Evolutionary conservation across 1,139 yeast genomes (phyloP).

Genomic region (Taphrina communis): DNA sequence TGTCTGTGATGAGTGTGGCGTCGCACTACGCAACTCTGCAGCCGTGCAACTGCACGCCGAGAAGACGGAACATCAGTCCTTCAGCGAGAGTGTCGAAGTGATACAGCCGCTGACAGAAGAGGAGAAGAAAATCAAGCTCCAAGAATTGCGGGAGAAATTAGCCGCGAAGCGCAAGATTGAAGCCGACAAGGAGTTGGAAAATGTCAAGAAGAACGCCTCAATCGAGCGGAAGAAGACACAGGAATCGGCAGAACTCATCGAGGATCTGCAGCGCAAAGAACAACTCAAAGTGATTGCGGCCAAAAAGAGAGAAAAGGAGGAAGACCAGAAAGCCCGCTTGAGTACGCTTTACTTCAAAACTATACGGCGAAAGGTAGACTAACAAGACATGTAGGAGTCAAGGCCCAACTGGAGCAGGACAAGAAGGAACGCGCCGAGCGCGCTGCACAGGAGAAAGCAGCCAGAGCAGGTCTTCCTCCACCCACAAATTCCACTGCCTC

Average conservation of each 20-base stretch:
- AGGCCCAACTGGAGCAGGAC: slow-evolving; percentile 53
- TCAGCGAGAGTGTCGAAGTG: slow-evolving; percentile 45
- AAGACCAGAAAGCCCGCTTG: slow-evolving; percentile 51
- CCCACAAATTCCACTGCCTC: slow-evolving; percentile 44
- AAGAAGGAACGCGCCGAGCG: slow-evolving; percentile 50
- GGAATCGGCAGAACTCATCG: slow-evolving; percentile 50
- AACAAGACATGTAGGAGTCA: slow-evolving; percentile 47
- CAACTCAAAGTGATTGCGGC: slow-evolving; percentile 52
- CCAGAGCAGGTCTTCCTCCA: slow-evolving; percentile 40
- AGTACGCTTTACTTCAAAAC: neutral
- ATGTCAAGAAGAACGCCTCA: slow-evolving; percentile 48
- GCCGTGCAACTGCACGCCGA: slow-evolving; percentile 45
- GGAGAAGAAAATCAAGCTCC: slow-evolving; percentile 50
- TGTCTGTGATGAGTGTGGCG: slow-evolving; percentile 46
- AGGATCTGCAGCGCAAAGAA: slow-evolving; percentile 51
- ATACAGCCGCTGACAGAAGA: slow-evolving; percentile 49
- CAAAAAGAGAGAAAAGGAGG: slow-evolving; percentile 50
- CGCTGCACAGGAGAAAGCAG: slow-evolving; percentile 43
- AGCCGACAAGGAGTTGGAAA: slow-evolving; percentile 43
- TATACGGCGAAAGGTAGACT: too few species aligned
- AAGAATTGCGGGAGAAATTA: slow-evolving; percentile 49
- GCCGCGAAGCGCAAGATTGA: slow-evolving; percentile 51
- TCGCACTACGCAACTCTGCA: slow-evolving; percentile 43
- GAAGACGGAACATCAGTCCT: slow-evolving; percentile 44
- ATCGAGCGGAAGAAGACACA: slow-evolving; percentile 51